Conservation (phyloP, 805 yeast genomes). For the Phaffomyces thermotolerans region DNA sequence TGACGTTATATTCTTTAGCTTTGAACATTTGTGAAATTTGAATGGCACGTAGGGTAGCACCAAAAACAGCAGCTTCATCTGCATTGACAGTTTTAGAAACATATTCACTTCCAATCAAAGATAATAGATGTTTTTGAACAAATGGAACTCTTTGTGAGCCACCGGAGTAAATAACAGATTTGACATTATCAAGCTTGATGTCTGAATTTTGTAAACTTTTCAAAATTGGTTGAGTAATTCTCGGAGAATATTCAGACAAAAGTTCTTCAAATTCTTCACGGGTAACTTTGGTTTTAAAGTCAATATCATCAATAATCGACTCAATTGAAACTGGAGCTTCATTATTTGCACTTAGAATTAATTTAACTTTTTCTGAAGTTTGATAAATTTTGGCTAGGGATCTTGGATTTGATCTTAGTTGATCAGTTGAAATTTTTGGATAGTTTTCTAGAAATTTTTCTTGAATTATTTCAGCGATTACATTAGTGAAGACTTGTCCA, state of each 20-base stretch:
- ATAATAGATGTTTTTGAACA: conserved; percentile 55
- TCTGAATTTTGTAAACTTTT: conserved; percentile 36
- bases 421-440: conserved; percentile 29
- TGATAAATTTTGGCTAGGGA: conserved; percentile 64
- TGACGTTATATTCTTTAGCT: conserved; percentile 50
- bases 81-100: conserved; percentile 86
- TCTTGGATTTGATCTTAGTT: conserved; percentile 42
- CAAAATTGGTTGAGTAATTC: conserved; percentile 48
- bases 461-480: conserved; percentile 53
- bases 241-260: conserved; percentile 33
- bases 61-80: conserved; percentile 90
- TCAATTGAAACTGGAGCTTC: conserved; percentile 79
- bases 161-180: conserved; percentile 76
- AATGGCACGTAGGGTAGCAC: conserved; percentile 81
- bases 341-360: conserved; percentile 77
- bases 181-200: conserved; percentile 32
- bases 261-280: conserved; percentile 75
- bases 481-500: conserved; percentile 66
- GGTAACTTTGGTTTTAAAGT: conserved; percentile 58
- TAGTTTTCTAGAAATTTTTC: conserved; percentile 48
- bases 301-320: conserved; percentile 63
- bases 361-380: conserved; percentile 84
- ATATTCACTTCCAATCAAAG: conserved; percentile 49
- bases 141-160: conserved; percentile 90
- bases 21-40: conserved; percentile 61